Conservation (phyloP, 192 early-diverging fungal genomes). For the Gigaspora rosea region DNA sequence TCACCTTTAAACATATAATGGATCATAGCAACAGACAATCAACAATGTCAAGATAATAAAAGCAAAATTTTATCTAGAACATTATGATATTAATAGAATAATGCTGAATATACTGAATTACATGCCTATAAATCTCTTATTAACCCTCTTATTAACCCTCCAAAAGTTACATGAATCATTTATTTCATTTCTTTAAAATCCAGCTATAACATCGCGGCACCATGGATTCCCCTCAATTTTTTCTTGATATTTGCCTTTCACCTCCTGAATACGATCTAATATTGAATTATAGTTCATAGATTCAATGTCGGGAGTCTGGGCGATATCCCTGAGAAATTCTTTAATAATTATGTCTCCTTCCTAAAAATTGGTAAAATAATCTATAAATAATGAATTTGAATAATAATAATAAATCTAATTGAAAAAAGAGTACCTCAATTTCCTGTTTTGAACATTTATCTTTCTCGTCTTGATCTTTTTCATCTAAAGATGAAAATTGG, state of each 20-base stretch:
- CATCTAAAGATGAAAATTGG: conserved; percentile 43
- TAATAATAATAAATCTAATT: conserved; percentile 12
- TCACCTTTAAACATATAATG: no score
- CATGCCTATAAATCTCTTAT: no score
- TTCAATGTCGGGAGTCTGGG: conserved; percentile 38
- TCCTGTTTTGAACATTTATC: conserved; percentile 46
- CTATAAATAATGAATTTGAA: background rate
- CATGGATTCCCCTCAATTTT: conserved; percentile 65
- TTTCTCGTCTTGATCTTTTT: conserved; percentile 24
- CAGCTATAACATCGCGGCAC: conserved; percentile 57
- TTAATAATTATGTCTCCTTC: conserved; percentile 36
- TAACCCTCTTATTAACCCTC: no score
- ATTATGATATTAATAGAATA: no score
- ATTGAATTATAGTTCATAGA: conserved; percentile 44
- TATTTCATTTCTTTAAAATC: conserved; percentile 6
- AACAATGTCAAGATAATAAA: no score
- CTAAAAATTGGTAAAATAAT: conserved; percentile 27
- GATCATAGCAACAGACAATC: no score
- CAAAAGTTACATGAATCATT: no score
- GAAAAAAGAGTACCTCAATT: conserved; percentile 42
- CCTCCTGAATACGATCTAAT: conserved; percentile 40
- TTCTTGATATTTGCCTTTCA: conserved; percentile 58
- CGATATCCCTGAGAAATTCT: conserved; percentile 52
- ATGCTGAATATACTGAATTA: no score
- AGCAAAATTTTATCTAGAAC: no score